Conservation (phyloP, 495 filamentous ascomycete genomes). For the Aspergillus funiculosus region DNA sequence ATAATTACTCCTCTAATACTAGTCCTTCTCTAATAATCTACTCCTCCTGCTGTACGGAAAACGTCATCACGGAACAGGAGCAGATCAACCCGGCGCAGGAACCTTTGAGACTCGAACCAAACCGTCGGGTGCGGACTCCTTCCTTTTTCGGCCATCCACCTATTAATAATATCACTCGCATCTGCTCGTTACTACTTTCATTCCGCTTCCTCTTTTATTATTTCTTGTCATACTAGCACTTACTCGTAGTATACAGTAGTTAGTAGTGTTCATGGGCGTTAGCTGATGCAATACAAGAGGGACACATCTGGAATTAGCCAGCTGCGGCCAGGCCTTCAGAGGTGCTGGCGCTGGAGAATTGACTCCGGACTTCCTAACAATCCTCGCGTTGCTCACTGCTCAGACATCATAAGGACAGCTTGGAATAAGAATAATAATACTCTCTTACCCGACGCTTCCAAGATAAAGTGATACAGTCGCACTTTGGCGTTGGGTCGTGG, state of each 20-base stretch:
- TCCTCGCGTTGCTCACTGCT: not conserved
- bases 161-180: not conserved
- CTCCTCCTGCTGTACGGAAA: too few relatives aligned
- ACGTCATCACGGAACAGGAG: conserved; percentile 20
- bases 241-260: too few relatives aligned
- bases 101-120: conserved; percentile 24
- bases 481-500: conserved; percentile 1
- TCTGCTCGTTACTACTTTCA: too few relatives aligned
- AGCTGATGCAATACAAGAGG: conserved; percentile 6
- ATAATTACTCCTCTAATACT: too few relatives aligned
- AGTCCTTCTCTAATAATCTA: too few relatives aligned
- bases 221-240: not conserved
- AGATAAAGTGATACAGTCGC: too few relatives aligned
- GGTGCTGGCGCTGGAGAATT: not conserved
- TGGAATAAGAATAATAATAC: too few relatives aligned
- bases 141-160: conserved; percentile 2
- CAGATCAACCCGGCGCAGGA: conserved; percentile 25
- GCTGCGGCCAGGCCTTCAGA: conserved; percentile 1
- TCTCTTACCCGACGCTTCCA: not conserved
- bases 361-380: too few relatives aligned
- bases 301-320: not conserved
- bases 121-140: conserved; percentile 22
- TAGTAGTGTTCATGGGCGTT: too few relatives aligned
- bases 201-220: not conserved
- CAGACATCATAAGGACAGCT: too few relatives aligned